Evolutionary conservation across 2,329 filamentous ascomycete genomes (phyloP).

Genomic region (Incumbomyces lentus): DNA sequence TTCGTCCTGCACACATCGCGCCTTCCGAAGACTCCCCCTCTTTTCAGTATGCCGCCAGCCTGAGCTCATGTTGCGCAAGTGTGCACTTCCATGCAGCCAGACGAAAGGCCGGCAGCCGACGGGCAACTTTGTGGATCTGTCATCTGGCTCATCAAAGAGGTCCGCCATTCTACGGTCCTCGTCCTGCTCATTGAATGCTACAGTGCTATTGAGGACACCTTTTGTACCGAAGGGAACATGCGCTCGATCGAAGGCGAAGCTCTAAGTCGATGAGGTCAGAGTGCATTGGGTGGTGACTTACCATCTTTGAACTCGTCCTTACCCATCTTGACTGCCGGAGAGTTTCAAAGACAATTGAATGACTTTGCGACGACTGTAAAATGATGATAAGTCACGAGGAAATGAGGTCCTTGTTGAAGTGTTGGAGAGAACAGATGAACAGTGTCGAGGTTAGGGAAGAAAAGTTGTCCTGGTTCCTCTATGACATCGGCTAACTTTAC

Average conservation of each 20-base stretch:
- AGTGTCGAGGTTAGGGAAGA: slow-evolving; percentile 8
- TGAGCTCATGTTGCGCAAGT: too few species aligned
- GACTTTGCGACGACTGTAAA: slow-evolving; percentile 5
- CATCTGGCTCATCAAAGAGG: background rate
- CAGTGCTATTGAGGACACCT: background rate
- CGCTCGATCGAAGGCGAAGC: background rate
- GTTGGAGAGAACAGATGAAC: background rate
- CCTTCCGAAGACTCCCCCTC: too few species aligned
- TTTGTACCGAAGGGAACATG: background rate
- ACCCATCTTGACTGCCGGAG: slow-evolving; percentile 16
- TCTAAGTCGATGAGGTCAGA: slow-evolving; percentile 2
- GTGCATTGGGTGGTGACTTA: slow-evolving; percentile 10
- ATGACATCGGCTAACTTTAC: slow-evolving; percentile 6
- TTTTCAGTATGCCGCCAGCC: too few species aligned
- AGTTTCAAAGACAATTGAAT: slow-evolving; percentile 3
- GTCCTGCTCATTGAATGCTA: background rate
- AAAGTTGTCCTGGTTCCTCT: slow-evolving; percentile 3
- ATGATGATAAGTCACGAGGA: slow-evolving; percentile 1
- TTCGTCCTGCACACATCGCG: too few species aligned
- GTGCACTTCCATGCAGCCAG: too few species aligned
- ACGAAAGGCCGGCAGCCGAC: too few species aligned
- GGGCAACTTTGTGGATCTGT: too few species aligned
- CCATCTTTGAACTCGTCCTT: slow-evolving; percentile 21
- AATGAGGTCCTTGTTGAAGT: slow-evolving; percentile 11
- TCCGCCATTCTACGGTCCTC: background rate